Base-by-base conservation (phyloP, 495 filamentous ascomycete genomes). In the Aspergillus olivimuriae region DNA sequence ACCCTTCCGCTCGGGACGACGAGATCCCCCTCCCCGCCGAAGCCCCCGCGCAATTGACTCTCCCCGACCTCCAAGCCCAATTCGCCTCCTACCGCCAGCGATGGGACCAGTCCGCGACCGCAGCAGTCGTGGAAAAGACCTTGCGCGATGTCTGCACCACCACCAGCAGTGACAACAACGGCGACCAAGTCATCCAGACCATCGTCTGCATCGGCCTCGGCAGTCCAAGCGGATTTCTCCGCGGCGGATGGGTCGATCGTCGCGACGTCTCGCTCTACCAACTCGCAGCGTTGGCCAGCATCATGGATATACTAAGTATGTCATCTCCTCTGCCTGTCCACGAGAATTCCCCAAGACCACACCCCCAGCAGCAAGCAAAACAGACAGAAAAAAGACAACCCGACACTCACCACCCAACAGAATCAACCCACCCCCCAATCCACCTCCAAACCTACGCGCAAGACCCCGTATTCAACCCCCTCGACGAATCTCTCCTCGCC, bases 391-490 rank as follows among this genome's bases (percentile, higher is more conserved):
- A 11, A 8, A 41, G 6, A 10, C 19, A 16, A 31, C 8, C 23
- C 31, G 19, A 41, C n/a, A n/a, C n/a, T n/a, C n/a, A n/a, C n/a
- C n/a, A n/a, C n/a, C n/a, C n/a, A n/a, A 18, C 9, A 14, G 14
- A 26, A 14, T 18, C 9, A 38, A 10, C 2, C 3, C 34, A 36
- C 4, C 30, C 2, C 19, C 23, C 23, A 32, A 23, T 20, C 17
- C 12, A 34, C 18, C 3, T 57, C 21, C 58, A 61, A 20, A 63
- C 76, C 37, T 61, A 77, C 47, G 75, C 82, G 17, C 86, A 90
- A 65, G 86, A 90, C 37, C 86, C 86, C 5, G 53, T 76, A 49
- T 88, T 87, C 63, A 87, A 78, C 40, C 33, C 57, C 6, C 57
- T 73, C 5, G 86, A 90, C 52, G 70, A 65, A 18, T 50, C 58